Evolutionary conservation across 352 stramenopile genomes (phyloP).

Genomic region (Phytophthora pluvialis): DNA sequence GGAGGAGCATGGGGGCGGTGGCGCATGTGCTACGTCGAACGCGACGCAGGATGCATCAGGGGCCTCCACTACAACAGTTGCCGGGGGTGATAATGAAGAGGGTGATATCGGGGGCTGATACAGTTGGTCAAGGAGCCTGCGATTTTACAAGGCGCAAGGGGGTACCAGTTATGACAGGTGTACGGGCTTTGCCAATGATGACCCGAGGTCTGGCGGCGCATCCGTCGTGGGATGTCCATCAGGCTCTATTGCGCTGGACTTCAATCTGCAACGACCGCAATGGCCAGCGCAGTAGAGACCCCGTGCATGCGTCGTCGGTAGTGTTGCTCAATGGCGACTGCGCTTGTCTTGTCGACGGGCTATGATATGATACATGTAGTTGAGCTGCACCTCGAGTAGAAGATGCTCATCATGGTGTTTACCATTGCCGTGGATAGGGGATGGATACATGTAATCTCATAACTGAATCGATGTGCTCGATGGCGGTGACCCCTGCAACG

Average conservation of each 20-base stretch:
- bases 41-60: background rate
- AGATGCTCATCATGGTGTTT: too few species aligned
- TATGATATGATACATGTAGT: too few species aligned
- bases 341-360: too few species aligned
- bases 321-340: too few species aligned
- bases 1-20: constrained; percentile 6
- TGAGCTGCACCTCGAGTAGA: too few species aligned
- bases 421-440: too few species aligned
- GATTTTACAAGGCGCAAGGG: too few species aligned
- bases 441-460: too few species aligned
- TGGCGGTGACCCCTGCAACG: too few species aligned
- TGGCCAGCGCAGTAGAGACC: too few species aligned
- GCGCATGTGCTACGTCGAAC: constrained; percentile 21
- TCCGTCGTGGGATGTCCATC: constrained; percentile 14
- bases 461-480: too few species aligned
- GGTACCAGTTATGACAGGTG: background rate
- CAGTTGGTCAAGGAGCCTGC: background rate
- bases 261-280: background rate
- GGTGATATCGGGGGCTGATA: background rate
- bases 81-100: constrained; percentile 4
- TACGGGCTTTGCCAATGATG: constrained; percentile 10
- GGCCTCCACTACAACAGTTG: background rate
- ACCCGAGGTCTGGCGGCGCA: constrained; percentile 13
- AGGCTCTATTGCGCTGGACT: constrained; percentile 1
- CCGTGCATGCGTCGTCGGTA: too few species aligned